Conservation (phyloP, 176 grass and related monocot species). For the Musa troglodytarum region DNA sequence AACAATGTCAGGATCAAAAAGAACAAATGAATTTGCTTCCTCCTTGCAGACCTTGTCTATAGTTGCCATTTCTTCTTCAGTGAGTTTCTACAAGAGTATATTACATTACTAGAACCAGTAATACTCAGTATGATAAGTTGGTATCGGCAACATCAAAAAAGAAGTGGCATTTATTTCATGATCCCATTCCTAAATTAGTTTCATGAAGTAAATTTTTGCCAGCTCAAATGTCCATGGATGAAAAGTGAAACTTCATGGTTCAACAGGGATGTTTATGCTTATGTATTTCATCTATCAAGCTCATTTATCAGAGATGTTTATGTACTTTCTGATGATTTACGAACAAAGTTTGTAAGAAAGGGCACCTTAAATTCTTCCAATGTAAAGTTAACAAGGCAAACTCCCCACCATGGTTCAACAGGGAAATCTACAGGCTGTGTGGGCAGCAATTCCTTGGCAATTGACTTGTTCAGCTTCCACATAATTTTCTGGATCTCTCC, state of each 20-base stretch:
- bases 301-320: background rate
- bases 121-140: conserved; percentile 2
- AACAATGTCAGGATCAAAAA: conserved; percentile 82
- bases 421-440: conserved; percentile 78
- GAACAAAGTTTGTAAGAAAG: conserved; percentile 8
- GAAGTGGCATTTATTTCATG: background rate
- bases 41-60: conserved; percentile 99
- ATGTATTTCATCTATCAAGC: too few species aligned
- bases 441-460: conserved; percentile 94
- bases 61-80: conserved; percentile 89
- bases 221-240: background rate
- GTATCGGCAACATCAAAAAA: conserved; percentile 12
- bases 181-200: background rate
- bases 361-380: conserved; percentile 97
- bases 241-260: background rate
- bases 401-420: conserved; percentile 93
- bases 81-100: conserved; percentile 62
- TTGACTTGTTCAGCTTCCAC: conserved; percentile 99
- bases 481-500: conserved; percentile 73
- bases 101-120: conserved; percentile 23
- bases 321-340: background rate
- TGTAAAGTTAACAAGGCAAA: conserved; percentile 99
- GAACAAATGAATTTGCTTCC: conserved; percentile 88
- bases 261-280: background rate
- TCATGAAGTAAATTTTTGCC: background rate